phyloP scores from a whole-genome alignment of 1,139 yeast species.

The Suhomyces coccinellae region DNA sequence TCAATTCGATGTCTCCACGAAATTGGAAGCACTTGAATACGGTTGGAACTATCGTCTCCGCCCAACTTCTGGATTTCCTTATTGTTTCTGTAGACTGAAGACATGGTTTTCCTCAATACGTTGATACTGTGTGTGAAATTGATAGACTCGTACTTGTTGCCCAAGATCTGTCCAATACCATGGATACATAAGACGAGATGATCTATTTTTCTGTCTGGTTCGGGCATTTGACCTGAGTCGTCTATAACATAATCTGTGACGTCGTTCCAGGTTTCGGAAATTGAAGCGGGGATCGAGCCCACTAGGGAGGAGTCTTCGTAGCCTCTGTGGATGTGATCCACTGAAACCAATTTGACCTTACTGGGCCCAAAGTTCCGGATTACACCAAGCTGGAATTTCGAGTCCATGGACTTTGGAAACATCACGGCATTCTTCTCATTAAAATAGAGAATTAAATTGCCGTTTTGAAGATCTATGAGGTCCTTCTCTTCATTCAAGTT shows the following conservation, averaged over 20 bases:
- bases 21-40: conserved; percentile 74
- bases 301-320: conserved; percentile 32
- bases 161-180: conserved; percentile 91
- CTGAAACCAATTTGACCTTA: conserved; percentile 35
- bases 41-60: conserved; percentile 44
- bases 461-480: conserved; percentile 32
- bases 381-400: conserved; percentile 38
- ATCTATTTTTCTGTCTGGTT: conserved; percentile 55
- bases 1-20: conserved; percentile 75
- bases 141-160: conserved; percentile 74
- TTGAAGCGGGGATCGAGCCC: conserved; percentile 45
- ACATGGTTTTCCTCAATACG: conserved; percentile 64
- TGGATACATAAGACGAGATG: conserved; percentile 86
- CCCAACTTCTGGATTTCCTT: conserved; percentile 42
- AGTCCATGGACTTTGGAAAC: conserved; percentile 38
- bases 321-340: conserved; percentile 42
- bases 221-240: conserved; percentile 1
- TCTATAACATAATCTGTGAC: conserved; percentile 19
- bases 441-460: conserved; percentile 33
- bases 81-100: conserved; percentile 52
- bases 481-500: conserved; percentile 30
- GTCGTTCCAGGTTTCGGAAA: conserved; percentile 42
- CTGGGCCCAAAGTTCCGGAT: conserved; percentile 40
- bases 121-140: conserved; percentile 88
- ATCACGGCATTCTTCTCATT: conserved; percentile 37